phyloP scores from a whole-genome alignment of 495 filamentous ascomycete species.

The Penicillium soppii region DNA sequence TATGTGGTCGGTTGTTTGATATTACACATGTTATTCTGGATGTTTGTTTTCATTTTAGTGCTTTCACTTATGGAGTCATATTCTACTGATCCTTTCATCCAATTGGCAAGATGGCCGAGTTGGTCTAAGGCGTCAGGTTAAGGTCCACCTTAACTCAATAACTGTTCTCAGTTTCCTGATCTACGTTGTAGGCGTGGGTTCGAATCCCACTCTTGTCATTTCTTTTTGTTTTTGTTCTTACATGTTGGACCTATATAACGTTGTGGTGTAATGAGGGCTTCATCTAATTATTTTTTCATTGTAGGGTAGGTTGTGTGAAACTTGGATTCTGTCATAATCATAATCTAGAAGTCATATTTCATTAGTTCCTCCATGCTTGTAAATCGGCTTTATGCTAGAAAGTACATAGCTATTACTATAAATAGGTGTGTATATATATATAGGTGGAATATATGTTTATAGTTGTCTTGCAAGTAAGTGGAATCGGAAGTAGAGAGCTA shows the following conservation, averaged over 20 bases:
- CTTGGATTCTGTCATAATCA: too few relatives aligned
- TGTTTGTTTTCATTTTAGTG: neutral
- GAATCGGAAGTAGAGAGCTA: too few relatives aligned
- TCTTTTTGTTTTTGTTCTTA: neutral
- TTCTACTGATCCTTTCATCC: neutral
- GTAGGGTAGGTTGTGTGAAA: neutral
- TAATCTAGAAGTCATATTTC: too few relatives aligned
- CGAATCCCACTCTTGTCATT: constrained; percentile 38
- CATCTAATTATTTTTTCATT: neutral
- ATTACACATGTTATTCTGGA: neutral
- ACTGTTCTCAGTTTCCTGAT: constrained; percentile 8
- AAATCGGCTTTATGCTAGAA: too few relatives aligned
- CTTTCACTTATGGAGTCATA: neutral
- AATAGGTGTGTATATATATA: too few relatives aligned
- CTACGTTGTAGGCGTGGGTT: constrained; percentile 30
- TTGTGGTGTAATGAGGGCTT: too few relatives aligned
- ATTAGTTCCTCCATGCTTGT: too few relatives aligned
- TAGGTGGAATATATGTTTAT: too few relatives aligned
- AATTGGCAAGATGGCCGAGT: constrained; percentile 31
- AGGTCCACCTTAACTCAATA: constrained; percentile 26
- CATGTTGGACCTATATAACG: too few relatives aligned
- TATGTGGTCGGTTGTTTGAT: too few relatives aligned
- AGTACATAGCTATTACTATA: too few relatives aligned
- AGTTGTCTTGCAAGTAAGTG: too few relatives aligned
- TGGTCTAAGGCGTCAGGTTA: constrained; percentile 36